Percentiles rank a stretch among this genome's conserved stretches.
Evolutionary conservation across 768 basidiomycete species (phyloP).

Genomic region (Xanthoconium stramineum): DNA sequence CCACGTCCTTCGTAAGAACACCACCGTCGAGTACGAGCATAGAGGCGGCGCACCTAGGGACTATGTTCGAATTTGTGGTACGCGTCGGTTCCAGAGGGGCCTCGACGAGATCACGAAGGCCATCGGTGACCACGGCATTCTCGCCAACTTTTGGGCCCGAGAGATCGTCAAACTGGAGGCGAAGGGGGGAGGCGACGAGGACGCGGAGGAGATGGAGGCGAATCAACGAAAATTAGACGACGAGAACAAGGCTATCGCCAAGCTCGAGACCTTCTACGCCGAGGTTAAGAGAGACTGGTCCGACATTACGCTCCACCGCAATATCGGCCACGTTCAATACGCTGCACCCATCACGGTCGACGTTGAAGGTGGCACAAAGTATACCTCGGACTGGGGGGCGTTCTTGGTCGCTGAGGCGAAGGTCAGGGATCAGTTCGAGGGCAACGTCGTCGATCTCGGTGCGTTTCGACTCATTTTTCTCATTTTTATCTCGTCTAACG

Average conservation of each 20-base stretch:
- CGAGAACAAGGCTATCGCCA: neutral
- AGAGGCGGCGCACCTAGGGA: neutral
- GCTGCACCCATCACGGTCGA: neutral
- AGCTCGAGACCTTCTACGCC: neutral
- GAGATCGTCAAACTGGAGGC: neutral
- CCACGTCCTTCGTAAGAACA: neutral
- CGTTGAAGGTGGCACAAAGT: neutral
- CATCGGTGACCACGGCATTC: neutral
- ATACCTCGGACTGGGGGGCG: neutral
- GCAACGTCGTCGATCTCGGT: neutral
- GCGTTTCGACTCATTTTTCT: neutral
- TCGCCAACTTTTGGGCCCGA: neutral
- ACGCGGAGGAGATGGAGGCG: neutral
- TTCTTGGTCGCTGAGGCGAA: neutral
- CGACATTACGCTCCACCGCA: neutral
- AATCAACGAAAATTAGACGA: neutral
- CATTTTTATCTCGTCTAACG: neutral
- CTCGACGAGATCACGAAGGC: neutral
- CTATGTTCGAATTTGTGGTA: neutral
- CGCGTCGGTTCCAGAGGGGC: neutral
- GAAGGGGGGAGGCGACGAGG: neutral
- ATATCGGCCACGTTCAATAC: neutral
- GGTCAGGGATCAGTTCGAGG: neutral
- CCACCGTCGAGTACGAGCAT: neutral
- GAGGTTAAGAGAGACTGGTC: neutral